Base-by-base conservation (phyloP, 805 yeast genomes). In the Metschnikowia similis region DNA sequence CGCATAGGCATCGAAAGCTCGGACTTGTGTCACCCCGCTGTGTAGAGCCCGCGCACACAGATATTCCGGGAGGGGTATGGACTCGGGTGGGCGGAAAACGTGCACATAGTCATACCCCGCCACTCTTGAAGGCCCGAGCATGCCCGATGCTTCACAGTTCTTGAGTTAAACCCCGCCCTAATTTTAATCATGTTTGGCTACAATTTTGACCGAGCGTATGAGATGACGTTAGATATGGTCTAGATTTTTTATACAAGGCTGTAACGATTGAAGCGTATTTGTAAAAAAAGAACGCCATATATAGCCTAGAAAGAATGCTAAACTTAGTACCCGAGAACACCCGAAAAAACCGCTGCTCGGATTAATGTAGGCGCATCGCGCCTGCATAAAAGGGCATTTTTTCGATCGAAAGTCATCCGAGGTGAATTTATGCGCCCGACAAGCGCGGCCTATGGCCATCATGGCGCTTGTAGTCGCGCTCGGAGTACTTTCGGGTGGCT, bases 1-100 rank as follows among this genome's bases (percentile, higher is more conserved):
- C 21, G 21, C 8, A 8, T 36, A 8, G 21, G 4, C 3, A n/a
- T 1, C 27, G n/a, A 21, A 21, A 8, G 29, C 13, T 53, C 53
- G 53, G 56, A 48, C 52, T 56, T 56, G 56, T 54, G 58, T 53
- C 59, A 50, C 28, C 46, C 21, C 48, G 51, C 38, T 27, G 51
- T 41, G 56, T 48, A 48, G 13, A 38, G 41, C 42, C 28, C 45
- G 35, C 27, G 52, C 41, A 30, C 30, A 17, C 17, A 21, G 29
- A 34, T 41, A 38, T 31, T 37, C 42, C 50, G 35, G 38, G 47
- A 47, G 40, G 50, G 42, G 50, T 13, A 45, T 16, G 37, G 32
- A 14, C 35, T 41, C 45, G 54, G 56, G 40, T 14, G 6, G 13
- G 40, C 39, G 47, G 48, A 43, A 43, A 30, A 37, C 50, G 49